These are phyloP conservation scores for Ceratocystis destructans DNA, from an alignment of 2,329 filamentous ascomycete species.

Conservation along the genomic window DNA sequence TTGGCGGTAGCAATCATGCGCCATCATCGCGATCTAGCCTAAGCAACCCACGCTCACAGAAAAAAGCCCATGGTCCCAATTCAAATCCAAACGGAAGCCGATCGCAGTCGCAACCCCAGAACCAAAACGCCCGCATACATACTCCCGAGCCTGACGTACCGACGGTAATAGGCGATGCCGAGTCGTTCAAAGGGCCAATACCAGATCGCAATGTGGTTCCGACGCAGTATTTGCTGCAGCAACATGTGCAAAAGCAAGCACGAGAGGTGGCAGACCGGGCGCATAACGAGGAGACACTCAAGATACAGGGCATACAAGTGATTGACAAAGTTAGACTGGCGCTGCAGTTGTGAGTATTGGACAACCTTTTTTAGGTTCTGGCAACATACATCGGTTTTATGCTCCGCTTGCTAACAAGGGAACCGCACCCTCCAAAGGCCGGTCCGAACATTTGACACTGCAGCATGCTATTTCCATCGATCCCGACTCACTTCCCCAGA, in stretches of 20 bases:
- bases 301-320: slow-evolving; percentile 75
- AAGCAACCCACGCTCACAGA: slow-evolving; percentile 1
- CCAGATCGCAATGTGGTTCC: slow-evolving; percentile 38
- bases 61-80: background rate
- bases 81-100: background rate
- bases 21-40: too few species aligned
- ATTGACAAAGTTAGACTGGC: slow-evolving; percentile 72
- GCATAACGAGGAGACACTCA: slow-evolving; percentile 58
- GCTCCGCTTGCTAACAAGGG: slow-evolving; percentile 13
- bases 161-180: slow-evolving; percentile 13
- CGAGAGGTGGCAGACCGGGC: slow-evolving; percentile 58
- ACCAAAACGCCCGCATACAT: background rate
- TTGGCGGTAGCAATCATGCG: slow-evolving; percentile 4
- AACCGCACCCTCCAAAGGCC: slow-evolving; percentile 35
- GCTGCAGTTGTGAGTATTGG: slow-evolving; percentile 54
- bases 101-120: slow-evolving; percentile 10
- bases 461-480: slow-evolving; percentile 84
- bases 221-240: slow-evolving; percentile 68
- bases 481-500: slow-evolving; percentile 80
- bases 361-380: background rate
- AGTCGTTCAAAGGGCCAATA: slow-evolving; percentile 28
- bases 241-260: slow-evolving; percentile 60
- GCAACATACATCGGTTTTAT: too few species aligned
- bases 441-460: slow-evolving; percentile 81
- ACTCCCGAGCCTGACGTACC: slow-evolving; percentile 13